phyloP scores from a whole-genome alignment of 2,329 filamentous ascomycete genomes.

The Botrytis cinerea region DNA sequence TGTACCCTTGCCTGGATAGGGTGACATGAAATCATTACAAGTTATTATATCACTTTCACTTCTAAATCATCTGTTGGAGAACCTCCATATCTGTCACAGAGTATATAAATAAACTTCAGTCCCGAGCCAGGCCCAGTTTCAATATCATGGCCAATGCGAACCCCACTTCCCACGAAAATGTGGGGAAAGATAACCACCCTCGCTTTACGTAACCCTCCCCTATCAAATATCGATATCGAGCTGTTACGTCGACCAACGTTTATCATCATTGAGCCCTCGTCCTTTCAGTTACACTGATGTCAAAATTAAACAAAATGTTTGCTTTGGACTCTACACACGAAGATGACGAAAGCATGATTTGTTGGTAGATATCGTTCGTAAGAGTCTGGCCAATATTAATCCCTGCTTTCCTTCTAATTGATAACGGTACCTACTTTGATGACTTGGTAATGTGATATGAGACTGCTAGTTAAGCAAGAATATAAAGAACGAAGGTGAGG shows the following conservation, averaged over 20 bases:
- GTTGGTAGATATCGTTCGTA: not conserved
- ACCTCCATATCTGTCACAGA: not conserved
- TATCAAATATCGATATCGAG: conserved; percentile 6
- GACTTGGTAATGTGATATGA: not conserved
- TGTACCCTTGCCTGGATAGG: not conserved
- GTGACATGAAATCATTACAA: not conserved
- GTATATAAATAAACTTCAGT: not conserved
- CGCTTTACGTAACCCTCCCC: conserved; percentile 4
- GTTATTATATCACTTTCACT: not conserved
- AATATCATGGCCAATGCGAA: not conserved
- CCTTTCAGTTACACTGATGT: not conserved
- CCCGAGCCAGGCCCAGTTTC: not conserved
- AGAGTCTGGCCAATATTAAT: not conserved
- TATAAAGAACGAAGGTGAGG: not conserved
- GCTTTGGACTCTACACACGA: not conserved
- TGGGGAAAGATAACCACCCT: conserved; percentile 19
- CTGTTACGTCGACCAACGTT: not conserved
- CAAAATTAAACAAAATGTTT: not conserved
- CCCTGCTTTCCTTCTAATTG: not conserved
- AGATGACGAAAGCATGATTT: not conserved
- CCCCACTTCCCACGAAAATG: conserved; percentile 8
- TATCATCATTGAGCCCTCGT: not conserved
- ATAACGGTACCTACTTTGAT: not conserved
- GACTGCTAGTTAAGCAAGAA: not conserved
- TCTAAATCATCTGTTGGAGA: not conserved